Conservation (phyloP, 2,329 filamentous ascomycete species). For the Penicillium expansum region DNA sequence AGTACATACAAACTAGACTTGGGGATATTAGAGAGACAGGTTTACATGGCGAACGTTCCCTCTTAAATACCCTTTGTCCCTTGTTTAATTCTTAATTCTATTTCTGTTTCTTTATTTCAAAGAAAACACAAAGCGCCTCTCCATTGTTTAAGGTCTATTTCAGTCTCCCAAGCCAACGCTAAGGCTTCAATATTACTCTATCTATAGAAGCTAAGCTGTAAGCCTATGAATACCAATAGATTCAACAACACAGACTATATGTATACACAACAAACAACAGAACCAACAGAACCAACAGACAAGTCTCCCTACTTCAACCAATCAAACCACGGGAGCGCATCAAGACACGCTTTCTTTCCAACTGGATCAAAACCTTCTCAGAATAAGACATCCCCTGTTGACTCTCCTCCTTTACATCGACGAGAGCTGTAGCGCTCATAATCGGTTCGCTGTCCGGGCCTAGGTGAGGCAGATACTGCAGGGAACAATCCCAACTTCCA, state of each 20-base stretch:
- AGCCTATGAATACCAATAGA: background rate
- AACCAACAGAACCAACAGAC: background rate
- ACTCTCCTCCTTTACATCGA: too few relatives aligned
- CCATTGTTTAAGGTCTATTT: background rate
- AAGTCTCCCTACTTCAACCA: background rate
- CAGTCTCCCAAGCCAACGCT: background rate
- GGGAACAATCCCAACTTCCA: too few relatives aligned
- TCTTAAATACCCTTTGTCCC: background rate
- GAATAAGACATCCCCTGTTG: too few relatives aligned
- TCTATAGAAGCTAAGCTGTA: background rate
- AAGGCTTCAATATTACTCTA: background rate
- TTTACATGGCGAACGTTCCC: background rate
- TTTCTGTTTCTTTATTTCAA: background rate
- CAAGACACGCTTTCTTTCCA: background rate
- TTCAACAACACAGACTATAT: background rate
- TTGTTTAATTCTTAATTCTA: background rate
- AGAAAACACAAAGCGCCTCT: background rate
- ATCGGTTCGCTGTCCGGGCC: too few relatives aligned
- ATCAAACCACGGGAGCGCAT: background rate
- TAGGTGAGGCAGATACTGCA: too few relatives aligned
- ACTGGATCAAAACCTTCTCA: too few relatives aligned
- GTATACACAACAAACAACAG: background rate
- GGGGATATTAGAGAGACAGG: background rate
- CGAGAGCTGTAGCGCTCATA: background rate
- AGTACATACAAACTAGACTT: too few relatives aligned